Evolutionary conservation across 2,329 filamentous ascomycete genomes (phyloP).

Genomic region (Ceratocystis cubensis): DNA sequence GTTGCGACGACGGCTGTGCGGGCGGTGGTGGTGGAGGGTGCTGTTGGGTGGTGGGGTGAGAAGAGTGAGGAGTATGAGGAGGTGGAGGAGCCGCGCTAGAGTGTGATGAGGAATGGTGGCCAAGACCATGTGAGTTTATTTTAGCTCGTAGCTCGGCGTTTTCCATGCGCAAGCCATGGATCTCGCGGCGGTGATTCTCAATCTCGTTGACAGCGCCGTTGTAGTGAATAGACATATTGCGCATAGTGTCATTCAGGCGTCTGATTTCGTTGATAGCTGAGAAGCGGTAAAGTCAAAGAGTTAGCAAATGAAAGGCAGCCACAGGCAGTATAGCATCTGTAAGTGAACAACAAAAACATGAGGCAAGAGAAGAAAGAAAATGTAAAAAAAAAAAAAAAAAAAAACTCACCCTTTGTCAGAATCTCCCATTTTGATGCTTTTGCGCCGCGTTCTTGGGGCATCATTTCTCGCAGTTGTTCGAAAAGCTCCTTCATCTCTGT

Average conservation of each 20-base stretch:
- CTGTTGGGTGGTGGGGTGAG: conserved; percentile 14
- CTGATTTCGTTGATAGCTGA: conserved; percentile 51
- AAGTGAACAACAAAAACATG: neutral
- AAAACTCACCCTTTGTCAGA: conserved; percentile 59
- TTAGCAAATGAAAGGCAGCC: conserved; percentile 14
- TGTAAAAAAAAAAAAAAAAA: neutral
- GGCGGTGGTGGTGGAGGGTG: conserved; percentile 10
- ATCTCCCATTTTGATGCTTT: conserved; percentile 90
- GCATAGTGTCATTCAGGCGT: conserved; percentile 39
- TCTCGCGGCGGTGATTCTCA: conserved; percentile 38
- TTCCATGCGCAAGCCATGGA: conserved; percentile 37
- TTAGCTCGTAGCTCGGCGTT: conserved; percentile 36
- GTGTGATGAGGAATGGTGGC: conserved; percentile 13
- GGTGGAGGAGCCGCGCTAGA: conserved; percentile 25
- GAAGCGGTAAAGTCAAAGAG: neutral
- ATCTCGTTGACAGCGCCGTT: conserved; percentile 33
- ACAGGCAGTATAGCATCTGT: too few relatives aligned
- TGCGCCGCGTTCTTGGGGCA: conserved; percentile 67
- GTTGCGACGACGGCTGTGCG: conserved; percentile 16
- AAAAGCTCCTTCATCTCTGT: conserved; percentile 86
- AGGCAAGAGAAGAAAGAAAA: neutral
- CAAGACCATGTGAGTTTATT: conserved; percentile 21
- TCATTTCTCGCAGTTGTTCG: conserved; percentile 63
- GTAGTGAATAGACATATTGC: conserved; percentile 36
- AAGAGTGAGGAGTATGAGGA: conserved; percentile 24